A percentile compares a stretch with the other conserved stretches of the same genome.
Conservation (phyloP, 306 rosid genomes). For the Cotoneaster glaucophyllus region DNA sequence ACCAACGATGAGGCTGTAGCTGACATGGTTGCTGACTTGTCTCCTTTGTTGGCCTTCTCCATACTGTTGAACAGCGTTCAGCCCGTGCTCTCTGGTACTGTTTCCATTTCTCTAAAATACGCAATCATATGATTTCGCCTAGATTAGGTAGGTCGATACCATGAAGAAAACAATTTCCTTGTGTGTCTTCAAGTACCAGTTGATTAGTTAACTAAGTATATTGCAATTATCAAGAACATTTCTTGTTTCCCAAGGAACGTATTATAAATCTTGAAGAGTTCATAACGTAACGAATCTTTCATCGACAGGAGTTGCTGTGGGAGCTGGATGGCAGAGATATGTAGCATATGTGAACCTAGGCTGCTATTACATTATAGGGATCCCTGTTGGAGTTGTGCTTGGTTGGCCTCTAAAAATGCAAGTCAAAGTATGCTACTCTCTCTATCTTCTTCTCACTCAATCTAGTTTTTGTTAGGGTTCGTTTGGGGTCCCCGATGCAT, state of each 20-base stretch:
- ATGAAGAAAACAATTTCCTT: background rate
- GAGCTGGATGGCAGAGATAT: slow-evolving; percentile 56
- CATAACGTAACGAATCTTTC: background rate
- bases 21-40: slow-evolving; percentile 37
- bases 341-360: slow-evolving; percentile 57
- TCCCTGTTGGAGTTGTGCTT: slow-evolving; percentile 48
- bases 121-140: too few species aligned
- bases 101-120: background rate
- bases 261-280: background rate
- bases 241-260: too few species aligned
- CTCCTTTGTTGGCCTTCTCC: slow-evolving; percentile 47
- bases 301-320: slow-evolving; percentile 44
- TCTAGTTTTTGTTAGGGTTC: too few species aligned
- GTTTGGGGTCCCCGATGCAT: too few species aligned
- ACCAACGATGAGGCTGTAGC: slow-evolving; percentile 34
- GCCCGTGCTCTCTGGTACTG: slow-evolving; percentile 52
- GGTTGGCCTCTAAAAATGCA: slow-evolving; percentile 25
- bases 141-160: background rate
- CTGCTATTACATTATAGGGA: slow-evolving; percentile 44
- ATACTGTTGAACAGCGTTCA: slow-evolving; percentile 51
- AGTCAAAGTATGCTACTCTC: slow-evolving; percentile 23
- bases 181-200: background rate
- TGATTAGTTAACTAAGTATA: background rate
- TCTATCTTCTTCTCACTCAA: background rate
- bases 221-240: too few species aligned